Base-by-base conservation (phyloP, 2,329 filamentous ascomycete genomes). In the Akanthomyces lecanii region DNA sequence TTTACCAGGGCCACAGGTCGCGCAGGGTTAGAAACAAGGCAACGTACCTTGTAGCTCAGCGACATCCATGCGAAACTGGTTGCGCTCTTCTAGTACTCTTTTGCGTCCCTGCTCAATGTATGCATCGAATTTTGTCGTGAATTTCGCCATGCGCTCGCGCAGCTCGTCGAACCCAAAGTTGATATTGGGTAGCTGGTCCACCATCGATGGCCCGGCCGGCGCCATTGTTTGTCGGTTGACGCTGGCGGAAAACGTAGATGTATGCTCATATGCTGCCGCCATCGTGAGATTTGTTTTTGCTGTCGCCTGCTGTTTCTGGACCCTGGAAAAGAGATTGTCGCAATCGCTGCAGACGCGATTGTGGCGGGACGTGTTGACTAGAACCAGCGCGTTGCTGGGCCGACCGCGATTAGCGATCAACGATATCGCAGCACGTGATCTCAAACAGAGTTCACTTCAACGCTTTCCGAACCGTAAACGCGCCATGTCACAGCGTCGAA, bases 161-260 rank as follows among this genome's bases (percentile, higher is more conserved):
- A 99, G 78, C 69, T 97, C 92, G 70, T 98, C 93, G 75, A 98
- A 98, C 64, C 92, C 92, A 75, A 99, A 98, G 76, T 97, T 92
- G 75, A 96, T 90, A 73, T 84, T 91, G 42, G 95, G 95, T 10
- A 99, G 85, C 56, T 86, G 86, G 73, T 92, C 89, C 48, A 88
- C 89, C 78, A 91, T 86, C 7, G 88, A 90, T 16, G 86, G 84
- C 48, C 81, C 85, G 53, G 80, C 78, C 47, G 85, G 80, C 36
- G 83, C 80, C 66, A 85, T 77, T 18, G 85, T 83, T 67, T 84
- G 84, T 69, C 86, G 81, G 70, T 78, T 79, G 53, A 82, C 76
- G 75, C 85, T 87, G 62, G 84, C 84, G 14, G 88, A 90, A 68
- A 89, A 81, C 30, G 88, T 89, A 8, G 87, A 28, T 1, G 88